These are phyloP conservation scores for Berkeleyomyces basicola DNA, from an alignment of 2,329 filamentous ascomycete species.

Conservation along the genomic window DNA sequence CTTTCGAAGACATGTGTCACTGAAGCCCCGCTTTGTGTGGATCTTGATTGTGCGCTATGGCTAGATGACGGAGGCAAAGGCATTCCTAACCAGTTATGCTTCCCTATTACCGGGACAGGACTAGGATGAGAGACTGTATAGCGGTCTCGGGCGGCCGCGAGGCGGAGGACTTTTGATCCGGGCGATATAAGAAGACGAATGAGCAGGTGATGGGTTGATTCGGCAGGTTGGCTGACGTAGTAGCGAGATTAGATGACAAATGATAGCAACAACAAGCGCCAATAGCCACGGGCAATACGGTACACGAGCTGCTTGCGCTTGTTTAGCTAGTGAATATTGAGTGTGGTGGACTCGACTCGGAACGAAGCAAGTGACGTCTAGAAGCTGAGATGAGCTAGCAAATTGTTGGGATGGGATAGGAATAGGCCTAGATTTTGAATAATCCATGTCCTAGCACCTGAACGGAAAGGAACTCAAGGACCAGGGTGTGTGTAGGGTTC, in stretches of 20 bases:
- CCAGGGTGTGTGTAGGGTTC: not conserved
- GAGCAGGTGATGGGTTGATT: not conserved
- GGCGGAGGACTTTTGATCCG: not conserved
- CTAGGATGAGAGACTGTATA: not conserved
- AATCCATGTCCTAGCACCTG: not conserved
- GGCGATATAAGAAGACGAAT: not conserved
- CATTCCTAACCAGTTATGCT: not conserved
- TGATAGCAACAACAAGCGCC: too few relatives aligned
- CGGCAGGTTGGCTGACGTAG: not conserved
- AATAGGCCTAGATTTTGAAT: conserved; percentile 1
- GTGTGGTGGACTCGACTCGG: too few relatives aligned
- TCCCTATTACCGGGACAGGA: not conserved
- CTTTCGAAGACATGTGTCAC: conserved; percentile 19
- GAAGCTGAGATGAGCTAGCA: not conserved
- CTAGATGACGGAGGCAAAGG: not conserved
- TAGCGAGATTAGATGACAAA: not conserved
- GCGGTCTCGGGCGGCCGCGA: not conserved
- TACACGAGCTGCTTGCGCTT: too few relatives aligned
- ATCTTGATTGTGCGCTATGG: not conserved
- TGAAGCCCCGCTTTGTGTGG: not conserved
- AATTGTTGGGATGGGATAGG: not conserved
- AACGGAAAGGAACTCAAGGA: not conserved
- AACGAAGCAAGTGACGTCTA: too few relatives aligned
- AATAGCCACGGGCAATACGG: too few relatives aligned
- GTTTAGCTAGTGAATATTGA: too few relatives aligned